These are phyloP conservation scores for Neoarthrinium moseri DNA, from an alignment of 2,329 filamentous ascomycete species.

Conservation along the genomic window DNA sequence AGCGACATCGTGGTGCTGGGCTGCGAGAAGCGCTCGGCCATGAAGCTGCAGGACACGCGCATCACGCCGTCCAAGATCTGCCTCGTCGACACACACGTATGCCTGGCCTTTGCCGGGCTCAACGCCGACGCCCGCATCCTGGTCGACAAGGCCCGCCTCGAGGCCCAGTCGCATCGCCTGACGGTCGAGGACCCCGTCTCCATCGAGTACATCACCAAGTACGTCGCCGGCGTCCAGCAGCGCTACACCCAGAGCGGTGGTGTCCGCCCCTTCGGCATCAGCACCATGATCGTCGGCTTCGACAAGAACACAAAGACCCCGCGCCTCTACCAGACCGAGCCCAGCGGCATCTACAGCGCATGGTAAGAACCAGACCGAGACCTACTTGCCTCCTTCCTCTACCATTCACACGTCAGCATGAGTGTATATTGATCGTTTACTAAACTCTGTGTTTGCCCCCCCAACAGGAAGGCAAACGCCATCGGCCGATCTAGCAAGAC, in stretches of 20 bases:
- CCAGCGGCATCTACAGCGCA: slow-evolving; percentile 98
- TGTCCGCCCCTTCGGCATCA: slow-evolving; percentile 98
- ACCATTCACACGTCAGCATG: no score
- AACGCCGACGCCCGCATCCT: slow-evolving; percentile 98
- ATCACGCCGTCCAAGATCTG: slow-evolving; percentile 99
- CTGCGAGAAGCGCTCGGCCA: slow-evolving; percentile 97
- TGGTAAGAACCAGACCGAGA: no score
- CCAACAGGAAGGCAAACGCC: slow-evolving; percentile 91
- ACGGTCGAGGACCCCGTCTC: slow-evolving; percentile 97
- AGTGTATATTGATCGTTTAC: not conserved
- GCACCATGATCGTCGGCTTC: slow-evolving; percentile 97
- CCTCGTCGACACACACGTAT: slow-evolving; percentile 91
- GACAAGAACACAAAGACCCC: slow-evolving; percentile 89
- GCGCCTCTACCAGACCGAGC: slow-evolving; percentile 95
- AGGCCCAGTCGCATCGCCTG: slow-evolving; percentile 94
- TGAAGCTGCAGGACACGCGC: slow-evolving; percentile 98
- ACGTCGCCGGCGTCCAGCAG: slow-evolving; percentile 96
- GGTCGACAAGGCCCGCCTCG: slow-evolving; percentile 95
- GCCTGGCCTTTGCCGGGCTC: slow-evolving; percentile 92
- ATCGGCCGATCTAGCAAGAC: slow-evolving; percentile 99
- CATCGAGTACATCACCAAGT: slow-evolving; percentile 99
- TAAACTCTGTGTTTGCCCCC: slow-evolving; percentile 14
- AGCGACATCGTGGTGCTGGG: slow-evolving; percentile 91
- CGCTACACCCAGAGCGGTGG: slow-evolving; percentile 98
- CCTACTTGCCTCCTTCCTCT: no score